Evolutionary conservation across 2,329 filamentous ascomycete species (phyloP).

Genomic region (Madurella fahalii): DNA sequence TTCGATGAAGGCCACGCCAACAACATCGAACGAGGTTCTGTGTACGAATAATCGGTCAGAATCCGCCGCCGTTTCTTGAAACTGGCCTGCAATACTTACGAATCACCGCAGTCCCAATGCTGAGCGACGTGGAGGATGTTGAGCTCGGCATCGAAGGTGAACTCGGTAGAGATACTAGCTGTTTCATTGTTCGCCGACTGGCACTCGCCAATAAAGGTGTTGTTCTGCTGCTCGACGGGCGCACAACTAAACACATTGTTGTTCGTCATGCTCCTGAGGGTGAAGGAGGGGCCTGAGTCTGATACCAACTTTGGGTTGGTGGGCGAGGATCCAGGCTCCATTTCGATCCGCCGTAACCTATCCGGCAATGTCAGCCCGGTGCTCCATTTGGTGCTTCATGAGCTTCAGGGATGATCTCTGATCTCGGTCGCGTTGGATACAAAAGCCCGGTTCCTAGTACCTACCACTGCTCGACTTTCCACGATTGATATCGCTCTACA

Average conservation of each 20-base stretch:
- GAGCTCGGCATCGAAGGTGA: constrained; percentile 29
- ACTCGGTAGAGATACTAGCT: constrained; percentile 24
- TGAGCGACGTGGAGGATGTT: constrained; percentile 30
- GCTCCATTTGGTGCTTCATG: too few species aligned
- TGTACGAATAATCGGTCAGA: not conserved
- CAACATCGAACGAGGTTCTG: constrained; percentile 26
- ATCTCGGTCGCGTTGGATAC: too few species aligned
- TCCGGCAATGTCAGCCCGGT: too few species aligned
- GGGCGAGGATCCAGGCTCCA: constrained; percentile 24
- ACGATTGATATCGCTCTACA: constrained; percentile 30
- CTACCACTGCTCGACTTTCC: constrained; percentile 31
- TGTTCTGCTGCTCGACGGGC: constrained; percentile 19
- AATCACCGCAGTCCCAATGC: constrained; percentile 29
- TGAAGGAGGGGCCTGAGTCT: constrained; percentile 33
- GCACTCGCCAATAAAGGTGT: constrained; percentile 29
- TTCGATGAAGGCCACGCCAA: constrained; percentile 32
- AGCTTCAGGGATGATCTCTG: too few species aligned
- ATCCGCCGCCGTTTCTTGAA: not conserved
- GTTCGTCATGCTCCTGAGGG: constrained; percentile 28
- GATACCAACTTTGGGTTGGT: not conserved
- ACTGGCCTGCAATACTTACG: constrained; percentile 22
- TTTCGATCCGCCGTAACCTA: constrained; percentile 26
- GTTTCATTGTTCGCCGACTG: constrained; percentile 8
- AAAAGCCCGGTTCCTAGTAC: too few species aligned
- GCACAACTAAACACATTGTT: constrained; percentile 28